Evolutionary conservation across 1,284 basidiomycete genomes (phyloP), one percentile per base, ranked within the genome.

Genomic region (Gomphus sp.): DNA sequence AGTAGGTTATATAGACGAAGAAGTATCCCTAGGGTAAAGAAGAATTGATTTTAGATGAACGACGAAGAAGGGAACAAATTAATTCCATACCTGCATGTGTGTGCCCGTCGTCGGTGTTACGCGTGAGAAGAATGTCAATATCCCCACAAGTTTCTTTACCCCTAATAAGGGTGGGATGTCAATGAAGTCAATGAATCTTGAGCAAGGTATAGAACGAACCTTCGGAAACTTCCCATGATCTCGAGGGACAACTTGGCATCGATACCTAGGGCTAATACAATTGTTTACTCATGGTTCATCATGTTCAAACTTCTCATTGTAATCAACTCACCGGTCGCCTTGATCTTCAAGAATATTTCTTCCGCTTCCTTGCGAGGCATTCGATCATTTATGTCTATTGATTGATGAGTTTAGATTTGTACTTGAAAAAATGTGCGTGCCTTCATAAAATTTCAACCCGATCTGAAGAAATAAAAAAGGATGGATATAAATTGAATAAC

Each of bases 151-250:
- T 81, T 0, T 75, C 73, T 67, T 86, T 86, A 5, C 91, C 89
- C 61, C 87, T 89, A 28, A 61, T 41, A 53, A 49, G 55, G 14
- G 16, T 43, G 52, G 22, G n/a, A 3, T 36, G 22, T 34, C 34
- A 33, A 34, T 31, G 25, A 28, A 14, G 33, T 8, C 25, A 37
- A 56, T 33, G n/a, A 48, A 44, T 9, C 10, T 12, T 63, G 28
- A 31, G 28, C 28, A 22, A 65, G 52, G 28, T 55, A 45, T 31
- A 52, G 5, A 50, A 33, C 51, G 44, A 60, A 81, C 88, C 93
- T 79, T 62, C 93, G 76, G 69, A 87, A 96, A 64, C 89, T 93
- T 1, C 93, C 93, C 93, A 96, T 95, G 57, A 93, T 85, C 59
- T 92, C 83, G 14, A 96, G 73, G 66, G 80, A 83, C 25, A 96